Evolutionary conservation across 2,329 filamentous ascomycete genomes (phyloP).

Genomic region (Exserohilum rostratum): DNA sequence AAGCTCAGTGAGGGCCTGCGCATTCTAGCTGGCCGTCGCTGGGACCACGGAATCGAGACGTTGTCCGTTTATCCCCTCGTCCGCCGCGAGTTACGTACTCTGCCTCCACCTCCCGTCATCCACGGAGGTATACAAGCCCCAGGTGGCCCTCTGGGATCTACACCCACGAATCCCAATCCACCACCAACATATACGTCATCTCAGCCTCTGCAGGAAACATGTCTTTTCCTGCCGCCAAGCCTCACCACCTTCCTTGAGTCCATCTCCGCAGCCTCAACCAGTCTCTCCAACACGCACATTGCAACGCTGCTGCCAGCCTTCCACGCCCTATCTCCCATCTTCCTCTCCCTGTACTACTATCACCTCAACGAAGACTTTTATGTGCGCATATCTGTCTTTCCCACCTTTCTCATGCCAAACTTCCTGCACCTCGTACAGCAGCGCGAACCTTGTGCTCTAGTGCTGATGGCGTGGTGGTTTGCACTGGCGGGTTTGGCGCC

Average conservation of each 20-base stretch:
- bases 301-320: slow-evolving; percentile 32
- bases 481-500: slow-evolving; percentile 31
- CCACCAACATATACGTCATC: slow-evolving; percentile 27
- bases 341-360: slow-evolving; percentile 42
- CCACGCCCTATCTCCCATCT: slow-evolving; percentile 41
- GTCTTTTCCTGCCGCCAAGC: slow-evolving; percentile 38
- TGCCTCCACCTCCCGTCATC: slow-evolving; percentile 37
- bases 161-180: slow-evolving; percentile 35
- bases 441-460: slow-evolving; percentile 34
- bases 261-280: too few species aligned
- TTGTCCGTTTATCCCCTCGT: slow-evolving; percentile 38
- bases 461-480: slow-evolving; percentile 40
- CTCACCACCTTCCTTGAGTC: slow-evolving; percentile 31
- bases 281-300: slow-evolving; percentile 28
- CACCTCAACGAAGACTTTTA: slow-evolving; percentile 38
- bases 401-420: slow-evolving; percentile 39
- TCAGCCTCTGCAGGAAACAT: slow-evolving; percentile 7
- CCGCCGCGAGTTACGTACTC: slow-evolving; percentile 31
- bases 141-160: slow-evolving; percentile 20
- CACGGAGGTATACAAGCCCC: slow-evolving; percentile 11
- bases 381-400: slow-evolving; percentile 36
- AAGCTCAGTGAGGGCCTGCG: slow-evolving; percentile 42
- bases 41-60: slow-evolving; percentile 41
- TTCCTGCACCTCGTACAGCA: slow-evolving; percentile 32
- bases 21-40: slow-evolving; percentile 37